Percentiles rank a stretch among this genome's conserved stretches.
These are phyloP conservation scores for Omphalea diandra DNA, from an alignment of 441 rosid genomes.

Conservation along the genomic window DNA sequence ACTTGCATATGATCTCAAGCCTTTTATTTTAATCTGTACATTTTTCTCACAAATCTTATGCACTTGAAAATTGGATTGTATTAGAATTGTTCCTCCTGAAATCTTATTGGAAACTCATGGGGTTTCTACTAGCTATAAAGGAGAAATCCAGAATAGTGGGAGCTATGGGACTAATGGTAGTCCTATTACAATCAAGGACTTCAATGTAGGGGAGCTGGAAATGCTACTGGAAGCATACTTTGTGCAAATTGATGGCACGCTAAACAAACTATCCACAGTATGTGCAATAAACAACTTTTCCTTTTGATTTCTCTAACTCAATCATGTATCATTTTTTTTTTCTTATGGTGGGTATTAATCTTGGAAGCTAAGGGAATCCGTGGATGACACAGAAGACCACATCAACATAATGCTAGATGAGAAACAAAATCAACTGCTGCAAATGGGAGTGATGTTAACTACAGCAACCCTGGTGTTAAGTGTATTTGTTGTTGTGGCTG, in stretches of 20 bases:
- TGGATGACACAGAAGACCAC: constrained; percentile 87
- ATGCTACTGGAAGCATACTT: constrained; percentile 94
- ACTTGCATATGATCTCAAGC: too few species aligned
- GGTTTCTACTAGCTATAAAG: constrained; percentile 33
- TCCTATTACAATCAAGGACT: constrained; percentile 53
- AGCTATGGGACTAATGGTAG: constrained; percentile 60
- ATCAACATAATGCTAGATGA: constrained; percentile 91
- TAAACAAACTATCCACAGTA: constrained; percentile 86
- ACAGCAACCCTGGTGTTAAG: constrained; percentile 73
- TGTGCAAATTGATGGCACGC: constrained; percentile 80
- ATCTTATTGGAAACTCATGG: constrained; percentile 38
- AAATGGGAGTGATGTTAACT: constrained; percentile 79
- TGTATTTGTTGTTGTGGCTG: constrained; percentile 55
- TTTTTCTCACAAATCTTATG: neutral
- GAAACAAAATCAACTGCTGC: constrained; percentile 83
- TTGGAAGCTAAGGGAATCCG: constrained; percentile 75
- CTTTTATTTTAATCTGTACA: neutral
- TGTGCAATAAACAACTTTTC: too few species aligned
- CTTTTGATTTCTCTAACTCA: too few species aligned
- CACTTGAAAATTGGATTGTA: constrained; percentile 45
- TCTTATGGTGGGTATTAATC: constrained; percentile 15
- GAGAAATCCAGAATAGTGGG: constrained; percentile 42
- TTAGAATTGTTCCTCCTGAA: constrained; percentile 49
- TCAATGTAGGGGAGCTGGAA: constrained; percentile 81
- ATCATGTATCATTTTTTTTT: too few species aligned